These are phyloP conservation scores for Trametes hirsuta DNA, from an alignment of 1,284 basidiomycete genomes.

Conservation along the genomic window DNA sequence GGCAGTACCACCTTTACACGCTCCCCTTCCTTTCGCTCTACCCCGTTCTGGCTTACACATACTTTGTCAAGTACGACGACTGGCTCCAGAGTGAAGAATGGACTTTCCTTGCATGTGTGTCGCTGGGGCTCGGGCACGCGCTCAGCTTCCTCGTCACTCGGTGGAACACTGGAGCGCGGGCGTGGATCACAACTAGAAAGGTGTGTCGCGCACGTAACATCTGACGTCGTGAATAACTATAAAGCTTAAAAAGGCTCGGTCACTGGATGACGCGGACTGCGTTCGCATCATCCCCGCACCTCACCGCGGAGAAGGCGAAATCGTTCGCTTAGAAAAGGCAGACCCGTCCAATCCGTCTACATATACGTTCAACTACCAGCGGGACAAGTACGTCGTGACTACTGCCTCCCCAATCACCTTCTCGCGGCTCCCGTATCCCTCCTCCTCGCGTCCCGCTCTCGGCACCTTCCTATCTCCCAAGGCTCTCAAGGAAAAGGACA, in stretches of 20 bases:
- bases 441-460: slow-evolving; percentile 74
- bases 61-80: slow-evolving; percentile 88
- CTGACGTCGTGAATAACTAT: no score
- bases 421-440: slow-evolving; percentile 88
- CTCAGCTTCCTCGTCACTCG: slow-evolving; percentile 91
- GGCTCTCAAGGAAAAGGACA: slow-evolving; percentile 44
- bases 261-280: slow-evolving; percentile 75
- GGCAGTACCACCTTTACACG: slow-evolving; percentile 82
- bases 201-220: slow-evolving; percentile 40
- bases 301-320: slow-evolving; percentile 91
- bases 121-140: slow-evolving; percentile 86
- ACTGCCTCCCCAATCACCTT: slow-evolving; percentile 68
- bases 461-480: slow-evolving; percentile 65
- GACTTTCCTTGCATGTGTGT: slow-evolving; percentile 93
- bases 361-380: slow-evolving; percentile 94
- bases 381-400: slow-evolving; percentile 88
- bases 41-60: slow-evolving; percentile 90
- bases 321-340: slow-evolving; percentile 79
- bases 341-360: slow-evolving; percentile 56
- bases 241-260: slow-evolving; percentile 52
- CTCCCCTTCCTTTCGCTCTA: slow-evolving; percentile 87
- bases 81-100: slow-evolving; percentile 93
- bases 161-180: slow-evolving; percentile 86
- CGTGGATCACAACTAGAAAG: slow-evolving; percentile 76
- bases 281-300: slow-evolving; percentile 85